Conservation (phyloP, 1,284 basidiomycete genomes). For the Ustilago sp. region DNA sequence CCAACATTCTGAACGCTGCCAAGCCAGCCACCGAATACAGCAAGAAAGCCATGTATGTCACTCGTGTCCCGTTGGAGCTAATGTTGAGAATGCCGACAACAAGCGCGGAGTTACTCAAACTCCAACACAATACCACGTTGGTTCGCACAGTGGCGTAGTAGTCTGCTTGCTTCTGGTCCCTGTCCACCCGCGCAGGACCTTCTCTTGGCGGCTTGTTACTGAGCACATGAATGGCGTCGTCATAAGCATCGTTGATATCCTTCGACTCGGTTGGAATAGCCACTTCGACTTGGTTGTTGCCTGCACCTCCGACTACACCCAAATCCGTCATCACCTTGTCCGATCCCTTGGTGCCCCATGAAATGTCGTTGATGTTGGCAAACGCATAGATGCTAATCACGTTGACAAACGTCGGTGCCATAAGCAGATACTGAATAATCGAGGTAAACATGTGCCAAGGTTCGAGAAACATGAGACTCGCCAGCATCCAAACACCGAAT, state of each 20-base stretch:
- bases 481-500: constrained; percentile 65
- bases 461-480: constrained; percentile 65
- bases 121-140: constrained; percentile 88
- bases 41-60: constrained; percentile 66
- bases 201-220: constrained; percentile 52
- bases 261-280: constrained; percentile 63
- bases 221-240: constrained; percentile 67
- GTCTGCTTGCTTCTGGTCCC: constrained; percentile 61
- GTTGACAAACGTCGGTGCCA: constrained; percentile 67
- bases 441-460: constrained; percentile 69
- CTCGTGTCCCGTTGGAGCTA: constrained; percentile 40
- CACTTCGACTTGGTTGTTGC: constrained; percentile 61
- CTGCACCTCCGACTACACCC: constrained; percentile 52
- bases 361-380: constrained; percentile 66
- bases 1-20: constrained; percentile 59
- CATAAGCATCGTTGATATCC: constrained; percentile 67
- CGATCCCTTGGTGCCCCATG: constrained; percentile 68
- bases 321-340: constrained; percentile 63
- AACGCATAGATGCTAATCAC: constrained; percentile 68
- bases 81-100: constrained; percentile 64
- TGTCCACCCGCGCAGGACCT: constrained; percentile 40
- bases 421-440: constrained; percentile 65
- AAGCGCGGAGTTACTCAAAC: constrained; percentile 64
- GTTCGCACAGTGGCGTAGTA: constrained; percentile 80
- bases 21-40: constrained; percentile 63